Evolutionary conservation across 2,329 filamentous ascomycete species (phyloP).

Genomic region (Pseudogymnoascus sp.): DNA sequence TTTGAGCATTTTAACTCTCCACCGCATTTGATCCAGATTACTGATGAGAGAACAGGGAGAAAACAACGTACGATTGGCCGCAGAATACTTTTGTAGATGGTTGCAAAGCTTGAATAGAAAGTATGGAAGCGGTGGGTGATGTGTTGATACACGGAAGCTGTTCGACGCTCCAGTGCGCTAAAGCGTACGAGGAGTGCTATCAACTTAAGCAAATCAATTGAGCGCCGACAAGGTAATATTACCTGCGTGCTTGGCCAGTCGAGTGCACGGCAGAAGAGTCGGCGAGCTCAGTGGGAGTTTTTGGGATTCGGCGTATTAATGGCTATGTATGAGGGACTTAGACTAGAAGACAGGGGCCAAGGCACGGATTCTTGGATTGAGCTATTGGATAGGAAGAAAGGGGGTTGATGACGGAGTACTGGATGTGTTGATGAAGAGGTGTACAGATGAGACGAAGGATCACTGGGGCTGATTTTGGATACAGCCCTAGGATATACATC

Average conservation of each 20-base stretch:
- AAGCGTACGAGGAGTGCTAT: not conserved
- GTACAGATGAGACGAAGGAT: no score
- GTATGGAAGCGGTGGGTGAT: not conserved
- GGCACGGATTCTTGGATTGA: no score
- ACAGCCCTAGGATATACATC: not conserved
- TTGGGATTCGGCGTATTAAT: not conserved
- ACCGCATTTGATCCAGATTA: slow-evolving; percentile 14
- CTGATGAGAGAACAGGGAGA: slow-evolving; percentile 29
- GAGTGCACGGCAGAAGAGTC: not conserved
- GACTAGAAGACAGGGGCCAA: no score
- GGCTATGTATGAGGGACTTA: not conserved
- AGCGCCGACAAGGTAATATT: not conserved
- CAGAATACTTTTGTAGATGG: slow-evolving; percentile 52
- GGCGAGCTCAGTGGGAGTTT: not conserved
- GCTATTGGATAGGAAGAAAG: no score
- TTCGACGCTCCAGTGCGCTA: not conserved
- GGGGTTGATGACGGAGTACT: no score
- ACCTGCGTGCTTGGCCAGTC: not conserved
- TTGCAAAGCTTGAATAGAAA: slow-evolving; percentile 31
- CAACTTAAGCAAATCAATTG: not conserved
- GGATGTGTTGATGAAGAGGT: no score
- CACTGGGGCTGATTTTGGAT: not conserved
- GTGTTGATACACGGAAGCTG: not conserved
- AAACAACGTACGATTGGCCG: slow-evolving; percentile 50
- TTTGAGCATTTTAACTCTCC: not conserved